Evolutionary conservation across 176 grass and related monocot species (phyloP).

Genomic region (Oryza australiensis): DNA sequence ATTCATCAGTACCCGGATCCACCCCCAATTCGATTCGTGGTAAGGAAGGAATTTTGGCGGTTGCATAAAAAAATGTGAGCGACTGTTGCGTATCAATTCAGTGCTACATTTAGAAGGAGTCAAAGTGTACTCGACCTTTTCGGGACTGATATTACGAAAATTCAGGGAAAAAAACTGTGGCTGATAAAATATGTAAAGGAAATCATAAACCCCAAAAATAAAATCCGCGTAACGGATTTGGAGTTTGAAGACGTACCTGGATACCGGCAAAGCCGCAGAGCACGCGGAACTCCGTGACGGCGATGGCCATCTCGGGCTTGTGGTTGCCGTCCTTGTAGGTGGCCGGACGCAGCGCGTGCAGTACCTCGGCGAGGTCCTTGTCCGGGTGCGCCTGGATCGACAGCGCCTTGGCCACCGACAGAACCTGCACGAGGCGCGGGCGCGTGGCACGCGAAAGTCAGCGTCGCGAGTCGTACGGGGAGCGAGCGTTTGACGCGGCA

Average conservation of each 20-base stretch:
- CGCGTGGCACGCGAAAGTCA: neutral
- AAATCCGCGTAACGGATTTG: neutral
- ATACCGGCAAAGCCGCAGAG: slow-evolving; percentile 79
- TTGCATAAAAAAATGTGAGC: neutral
- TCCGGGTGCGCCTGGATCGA: slow-evolving; percentile 98
- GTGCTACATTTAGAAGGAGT: slow-evolving; percentile 21
- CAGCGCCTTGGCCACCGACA: slow-evolving; percentile 90
- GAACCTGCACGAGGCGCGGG: slow-evolving; percentile 45
- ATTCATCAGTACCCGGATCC: neutral
- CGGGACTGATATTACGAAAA: neutral
- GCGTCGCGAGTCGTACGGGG: neutral
- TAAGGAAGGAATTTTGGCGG: neutral
- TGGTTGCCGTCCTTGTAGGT: slow-evolving; percentile 85
- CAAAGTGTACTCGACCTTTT: neutral
- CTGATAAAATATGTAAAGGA: neutral
- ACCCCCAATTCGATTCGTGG: neutral
- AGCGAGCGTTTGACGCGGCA: neutral
- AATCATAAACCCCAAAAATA: neutral
- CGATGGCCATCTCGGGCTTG: slow-evolving; percentile 98
- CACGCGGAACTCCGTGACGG: slow-evolving; percentile 85
- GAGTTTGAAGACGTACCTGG: slow-evolving; percentile 47
- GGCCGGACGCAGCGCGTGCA: slow-evolving; percentile 65
- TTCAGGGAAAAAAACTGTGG: slow-evolving; percentile 5
- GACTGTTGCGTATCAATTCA: neutral
- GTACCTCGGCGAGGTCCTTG: slow-evolving; percentile 72